phyloP scores from a whole-genome alignment of 352 stramenopile species.

The Achlya hypogyna region DNA sequence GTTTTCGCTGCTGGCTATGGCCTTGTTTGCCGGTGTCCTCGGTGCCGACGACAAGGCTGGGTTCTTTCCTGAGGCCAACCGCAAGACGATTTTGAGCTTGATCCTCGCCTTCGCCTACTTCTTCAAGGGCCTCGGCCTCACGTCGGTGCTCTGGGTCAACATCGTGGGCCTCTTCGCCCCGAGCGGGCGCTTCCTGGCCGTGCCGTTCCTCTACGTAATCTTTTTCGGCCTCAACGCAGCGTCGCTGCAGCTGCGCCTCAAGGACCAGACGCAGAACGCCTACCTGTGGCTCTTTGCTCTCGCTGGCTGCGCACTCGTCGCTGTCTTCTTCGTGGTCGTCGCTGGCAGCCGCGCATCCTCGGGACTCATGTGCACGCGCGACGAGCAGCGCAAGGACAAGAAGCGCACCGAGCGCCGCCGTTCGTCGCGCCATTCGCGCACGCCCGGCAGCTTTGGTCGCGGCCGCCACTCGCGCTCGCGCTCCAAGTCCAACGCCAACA shows the following conservation, averaged over 20 bases:
- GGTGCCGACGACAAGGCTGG: slow-evolving; percentile 43
- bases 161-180: slow-evolving; percentile 64
- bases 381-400: slow-evolving; percentile 45
- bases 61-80: slow-evolving; percentile 42
- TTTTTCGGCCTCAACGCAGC: slow-evolving; percentile 57
- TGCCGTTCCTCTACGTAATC: slow-evolving; percentile 60
- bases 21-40: slow-evolving; percentile 37
- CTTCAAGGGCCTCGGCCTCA: slow-evolving; percentile 62
- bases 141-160: slow-evolving; percentile 64
- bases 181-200: slow-evolving; percentile 44
- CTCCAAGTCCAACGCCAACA: slow-evolving; percentile 14
- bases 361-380: slow-evolving; percentile 60
- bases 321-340: slow-evolving; percentile 37
- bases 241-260: slow-evolving; percentile 23
- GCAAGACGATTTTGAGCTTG: slow-evolving; percentile 54
- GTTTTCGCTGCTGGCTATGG: slow-evolving; percentile 52
- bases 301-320: slow-evolving; percentile 33
- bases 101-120: slow-evolving; percentile 65
- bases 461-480: slow-evolving; percentile 10
- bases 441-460: slow-evolving; percentile 44
- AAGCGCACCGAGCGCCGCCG: slow-evolving; percentile 39
- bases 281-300: slow-evolving; percentile 55
- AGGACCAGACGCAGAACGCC: slow-evolving; percentile 24
- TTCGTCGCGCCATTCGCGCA: slow-evolving; percentile 43
- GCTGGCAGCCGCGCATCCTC: slow-evolving; percentile 44